Evolutionary conservation across 371 early-diverging fungal species (phyloP), one percentile per base, ranked within the genome.

Genomic region (Mortierella polycephala): DNA sequence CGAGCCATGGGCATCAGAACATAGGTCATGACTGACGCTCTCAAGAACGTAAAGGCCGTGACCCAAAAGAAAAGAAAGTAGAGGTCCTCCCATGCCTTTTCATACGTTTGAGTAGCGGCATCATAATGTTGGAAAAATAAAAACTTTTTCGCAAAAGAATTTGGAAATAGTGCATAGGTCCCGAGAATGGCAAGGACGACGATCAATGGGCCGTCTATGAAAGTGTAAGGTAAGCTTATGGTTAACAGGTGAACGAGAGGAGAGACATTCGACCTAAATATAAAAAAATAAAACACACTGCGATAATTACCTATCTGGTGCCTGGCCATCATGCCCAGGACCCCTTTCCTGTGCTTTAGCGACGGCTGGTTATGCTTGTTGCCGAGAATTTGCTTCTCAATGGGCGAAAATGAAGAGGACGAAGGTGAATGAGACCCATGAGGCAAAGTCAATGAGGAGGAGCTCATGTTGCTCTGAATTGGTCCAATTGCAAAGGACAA

Each of bases 21-120:
- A 62, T 83, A 84, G 45, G 82, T 79, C 87, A 91, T 91, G 14
- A 84, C 69, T 4, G 77, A 51, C 7, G 87, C 88, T 18, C 91
- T 88, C 45, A 89, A 57, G 45, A 90, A 85, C 7, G 91, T 91
- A 62, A 91, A 91, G 0, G 84, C 83, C 5, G 85, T 65, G 42
- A 88, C 82, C 88, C 90, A 91, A 75, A 89, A 88, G 64, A 72
- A 49, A 13, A 91, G 74, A 69, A 85, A 91, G 67, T 85, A 91
- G 6, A 85, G 30, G 64, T 93, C 93, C 51, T 84, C 81, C 46
- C 61, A 68, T n/a, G 76, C 62, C 59, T 76, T 71, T 55, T 71
- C 76, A n/a, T 55, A 58, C 0, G 76, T 76, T 14, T 64, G 30
- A 0, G 71, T 67, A 13, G 47, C n/a, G 3, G 67, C 8, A 21